phyloP scores from a whole-genome alignment of 2,329 filamentous ascomycete species.

The Xylaria multiplex region DNA sequence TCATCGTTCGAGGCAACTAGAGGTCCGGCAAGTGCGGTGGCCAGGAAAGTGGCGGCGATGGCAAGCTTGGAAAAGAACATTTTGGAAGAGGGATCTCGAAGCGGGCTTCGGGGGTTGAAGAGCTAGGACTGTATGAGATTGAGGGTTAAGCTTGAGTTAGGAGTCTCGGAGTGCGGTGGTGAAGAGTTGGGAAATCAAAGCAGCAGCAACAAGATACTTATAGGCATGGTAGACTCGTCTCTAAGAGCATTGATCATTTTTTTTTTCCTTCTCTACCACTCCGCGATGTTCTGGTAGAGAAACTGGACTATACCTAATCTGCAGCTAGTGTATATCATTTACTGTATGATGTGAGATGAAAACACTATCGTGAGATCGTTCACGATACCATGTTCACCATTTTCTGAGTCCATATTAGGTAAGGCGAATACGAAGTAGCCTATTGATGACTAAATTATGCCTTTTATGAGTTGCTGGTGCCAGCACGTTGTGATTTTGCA shows the following conservation, averaged over 20 bases:
- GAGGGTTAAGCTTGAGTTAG: too few species aligned
- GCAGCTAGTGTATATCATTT: background rate
- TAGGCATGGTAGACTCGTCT: background rate
- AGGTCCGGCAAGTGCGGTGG: conserved; percentile 7
- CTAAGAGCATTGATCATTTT: background rate
- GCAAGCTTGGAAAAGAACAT: conserved; percentile 16
- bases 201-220: conserved; percentile 5
- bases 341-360: conserved; percentile 9
- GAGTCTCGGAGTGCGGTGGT: background rate
- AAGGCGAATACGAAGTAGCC: too few species aligned
- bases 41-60: background rate
- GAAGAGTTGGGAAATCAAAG: conserved; percentile 1
- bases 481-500: conserved; percentile 9
- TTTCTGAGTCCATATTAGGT: background rate
- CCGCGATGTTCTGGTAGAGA: background rate
- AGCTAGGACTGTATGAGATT: background rate
- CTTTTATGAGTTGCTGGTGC: conserved; percentile 5
- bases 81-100: conserved; percentile 2
- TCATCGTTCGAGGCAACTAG: background rate
- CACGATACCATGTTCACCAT: background rate
- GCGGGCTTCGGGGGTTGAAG: background rate
- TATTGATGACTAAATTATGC: too few species aligned
- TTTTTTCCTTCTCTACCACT: background rate
- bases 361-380: background rate
- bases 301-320: background rate